These are phyloP conservation scores for Geum urbanum DNA, from an alignment of 306 rosid species.

Conservation along the genomic window DNA sequence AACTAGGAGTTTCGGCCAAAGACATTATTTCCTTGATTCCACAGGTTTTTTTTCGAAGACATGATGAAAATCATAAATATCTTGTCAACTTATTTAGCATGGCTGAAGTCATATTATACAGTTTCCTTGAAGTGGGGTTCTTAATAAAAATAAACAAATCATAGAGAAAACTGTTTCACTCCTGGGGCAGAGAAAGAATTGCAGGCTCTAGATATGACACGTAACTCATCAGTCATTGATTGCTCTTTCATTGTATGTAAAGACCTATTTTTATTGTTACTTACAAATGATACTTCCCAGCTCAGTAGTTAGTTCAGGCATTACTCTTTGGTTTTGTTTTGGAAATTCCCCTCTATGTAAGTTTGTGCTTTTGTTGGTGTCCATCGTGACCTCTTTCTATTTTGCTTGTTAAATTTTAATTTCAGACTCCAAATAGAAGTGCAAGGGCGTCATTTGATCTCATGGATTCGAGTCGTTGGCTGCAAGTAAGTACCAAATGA, in stretches of 20 bases:
- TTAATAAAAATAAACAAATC: neutral
- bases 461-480: slow-evolving; percentile 86
- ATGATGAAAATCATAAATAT: slow-evolving; percentile 7
- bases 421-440: slow-evolving; percentile 75
- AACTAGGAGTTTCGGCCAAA: slow-evolving; percentile 68
- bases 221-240: neutral
- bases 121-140: neutral
- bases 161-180: neutral
- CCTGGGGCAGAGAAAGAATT: neutral
- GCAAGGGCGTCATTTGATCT: slow-evolving; percentile 81
- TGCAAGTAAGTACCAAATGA: slow-evolving; percentile 70
- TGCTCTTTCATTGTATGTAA: neutral
- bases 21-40: slow-evolving; percentile 88
- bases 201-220: neutral
- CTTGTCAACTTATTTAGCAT: slow-evolving; percentile 9
- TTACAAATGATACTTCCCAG: neutral
- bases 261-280: neutral
- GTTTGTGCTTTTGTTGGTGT: neutral
- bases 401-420: slow-evolving; percentile 25
- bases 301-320: neutral
- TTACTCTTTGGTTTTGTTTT: neutral
- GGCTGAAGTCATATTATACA: neutral
- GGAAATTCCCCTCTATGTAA: neutral
- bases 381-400: neutral
- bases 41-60: slow-evolving; percentile 58